Evolutionary conservation across 2,329 filamentous ascomycete species (phyloP), one percentile per base, ranked within the genome.

Genomic region (Cercospora nicotianae): DNA sequence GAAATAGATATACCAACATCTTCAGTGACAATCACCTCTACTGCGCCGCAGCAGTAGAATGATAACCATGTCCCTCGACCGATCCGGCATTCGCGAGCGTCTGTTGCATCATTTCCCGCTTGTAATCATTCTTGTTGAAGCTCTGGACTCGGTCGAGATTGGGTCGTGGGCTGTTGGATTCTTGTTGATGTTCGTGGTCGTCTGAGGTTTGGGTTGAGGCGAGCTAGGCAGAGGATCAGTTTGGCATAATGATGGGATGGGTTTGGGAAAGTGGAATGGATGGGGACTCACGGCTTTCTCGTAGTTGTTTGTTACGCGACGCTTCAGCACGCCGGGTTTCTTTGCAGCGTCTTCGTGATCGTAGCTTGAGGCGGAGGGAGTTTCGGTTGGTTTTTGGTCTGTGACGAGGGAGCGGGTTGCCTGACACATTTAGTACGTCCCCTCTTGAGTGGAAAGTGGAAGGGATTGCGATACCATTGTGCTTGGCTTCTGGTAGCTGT

Each of bases 121-220:
- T 77, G 69, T 72, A 68, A 61, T 79, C 76, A 13, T 68, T 66
- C 70, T 70, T 67, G 59, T 72, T 75, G 71, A 73, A 78, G 64
- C 75, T 77, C 65, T 74, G 75, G 65, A 72, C 66, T 33, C 74
- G 69, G 30, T 72, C 70, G 28, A 76, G 39, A 30, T 67, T 70
- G 48, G 74, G 71, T 60, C 71, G 69, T 68, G 69, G n/a, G 55
- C 30, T 48, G 28, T 6, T 16, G 26, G 26, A 8, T 28, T 31
- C 60, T 28, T 30, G 60, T 9, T 45, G 36, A 26, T 28, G 60
- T 18, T 20, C 36, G 7, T 28, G 48, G 9, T 59, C 39, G 55
- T 57, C 30, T n/a, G 31, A n/a, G 26, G 31, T 28, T 36, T 65
- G 64, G 18, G 42, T 45, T 18, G 39, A 45, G 36, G 62, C 62